Evolutionary conservation across 1,139 yeast genomes (phyloP), one percentile per base, ranked within the genome.

Genomic region (Lodderomyces pseudojiufengensis): DNA sequence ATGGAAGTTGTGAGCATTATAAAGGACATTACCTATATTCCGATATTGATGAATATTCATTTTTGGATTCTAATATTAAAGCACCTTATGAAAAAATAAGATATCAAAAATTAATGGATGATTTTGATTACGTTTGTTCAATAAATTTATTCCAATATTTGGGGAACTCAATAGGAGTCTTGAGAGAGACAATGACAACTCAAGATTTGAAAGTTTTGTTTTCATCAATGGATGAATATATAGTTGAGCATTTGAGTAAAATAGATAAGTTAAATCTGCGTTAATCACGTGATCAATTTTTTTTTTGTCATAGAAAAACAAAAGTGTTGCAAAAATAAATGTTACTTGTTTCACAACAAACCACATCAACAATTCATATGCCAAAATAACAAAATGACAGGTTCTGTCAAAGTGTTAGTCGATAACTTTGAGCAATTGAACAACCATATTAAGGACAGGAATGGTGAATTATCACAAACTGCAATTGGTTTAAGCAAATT

Each of bases 1-100:
- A 64, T 11, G 90, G 90, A 0, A 76, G 72, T 35, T 78, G 86
- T 47, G 77, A 70, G 34, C 74, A 69, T n/a, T 84, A 83, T 50
- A 78, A 76, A 44, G 70, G 70, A 32, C 76, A 77, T 43, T 76
- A 76, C 39, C 57, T 69, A 0, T 78, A 76, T 42, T 81, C 76
- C 34, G 75, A 70, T 39, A 63, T 70, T 21, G 71, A 70, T 44
- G 78, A 76, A 41, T 65, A 65, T 44, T 59, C 70, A 22, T 71
- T 69, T 43, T 53, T 70, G 33, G 72, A 76, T 50, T 62, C 73
- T 9, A 33, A 28, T 18, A 59, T 78, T 43, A 60, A 65, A 47
- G 70, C 73, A 32, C 76, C 76, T 39, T 79, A 82, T 3, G 90
- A 83, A 48, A 78, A 74, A 49, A 37, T 67, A 12, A 61, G 87